Percentiles rank a stretch among this genome's conserved stretches.
phyloP scores from a whole-genome alignment of 1,139 yeast species.

The Suhomyces bribrorum region DNA sequence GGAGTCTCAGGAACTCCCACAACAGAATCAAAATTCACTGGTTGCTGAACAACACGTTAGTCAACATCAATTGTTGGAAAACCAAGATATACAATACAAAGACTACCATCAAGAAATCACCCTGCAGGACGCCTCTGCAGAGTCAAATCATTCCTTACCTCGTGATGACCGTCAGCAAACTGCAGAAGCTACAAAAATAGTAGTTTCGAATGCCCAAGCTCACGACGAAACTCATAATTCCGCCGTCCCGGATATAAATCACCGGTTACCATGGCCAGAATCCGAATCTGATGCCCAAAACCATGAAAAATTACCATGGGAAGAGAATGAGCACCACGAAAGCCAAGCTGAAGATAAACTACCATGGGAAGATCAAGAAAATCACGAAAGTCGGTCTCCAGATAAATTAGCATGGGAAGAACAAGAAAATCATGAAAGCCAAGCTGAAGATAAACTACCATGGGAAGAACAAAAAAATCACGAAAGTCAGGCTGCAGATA shows the following conservation, averaged over 20 bases:
- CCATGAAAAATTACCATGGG: conserved; percentile 13
- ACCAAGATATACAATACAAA: neutral
- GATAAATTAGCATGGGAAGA: conserved; percentile 14
- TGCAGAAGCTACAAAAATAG: no score
- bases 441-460: conserved; percentile 1
- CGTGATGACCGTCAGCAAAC: no score
- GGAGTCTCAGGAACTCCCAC: neutral
- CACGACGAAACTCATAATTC: neutral
- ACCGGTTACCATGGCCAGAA: conserved; percentile 6
- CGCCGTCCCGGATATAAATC: neutral
- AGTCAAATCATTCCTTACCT: no score
- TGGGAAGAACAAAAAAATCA: conserved; percentile 2
- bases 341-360: neutral
- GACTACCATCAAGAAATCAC: neutral
- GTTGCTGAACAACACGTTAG: neutral
- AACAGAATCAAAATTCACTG: conserved; percentile 3
- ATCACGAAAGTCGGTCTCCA: no score
- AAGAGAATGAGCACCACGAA: conserved; percentile 4
- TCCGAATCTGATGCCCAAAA: neutral
- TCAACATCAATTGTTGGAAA: neutral
- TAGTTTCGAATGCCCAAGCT: neutral
- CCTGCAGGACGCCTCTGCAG: no score
- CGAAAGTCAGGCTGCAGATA: no score
- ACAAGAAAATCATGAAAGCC: neutral
- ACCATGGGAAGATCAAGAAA: conserved; percentile 5